phyloP scores from a whole-genome alignment of 352 stramenopile species.

The Pythium aristosporum region DNA sequence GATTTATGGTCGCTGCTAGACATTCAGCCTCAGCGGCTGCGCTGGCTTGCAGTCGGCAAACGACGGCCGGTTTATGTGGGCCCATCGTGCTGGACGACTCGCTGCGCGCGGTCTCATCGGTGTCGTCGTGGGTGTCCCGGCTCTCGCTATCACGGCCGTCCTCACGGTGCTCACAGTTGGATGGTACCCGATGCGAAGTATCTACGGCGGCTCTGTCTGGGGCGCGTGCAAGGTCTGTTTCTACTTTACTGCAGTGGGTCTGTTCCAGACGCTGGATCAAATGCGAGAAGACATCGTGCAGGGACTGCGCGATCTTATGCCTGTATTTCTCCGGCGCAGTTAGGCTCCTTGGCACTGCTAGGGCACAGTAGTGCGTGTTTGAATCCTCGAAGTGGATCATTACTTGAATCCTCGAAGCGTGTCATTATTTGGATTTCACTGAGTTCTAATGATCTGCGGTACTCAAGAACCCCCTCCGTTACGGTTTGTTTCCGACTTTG shows the following conservation, averaged over 20 bases:
- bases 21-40: not conserved
- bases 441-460: no score
- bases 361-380: no score
- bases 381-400: no score
- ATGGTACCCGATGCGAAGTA: slow-evolving; percentile 2
- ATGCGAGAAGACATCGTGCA: not conserved
- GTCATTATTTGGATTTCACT: no score
- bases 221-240: not conserved
- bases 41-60: not conserved
- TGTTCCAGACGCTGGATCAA: not conserved
- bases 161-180: slow-evolving; percentile 2
- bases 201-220: not conserved
- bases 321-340: not conserved
- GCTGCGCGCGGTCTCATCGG: not conserved
- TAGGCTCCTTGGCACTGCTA: no score
- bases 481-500: no score
- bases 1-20: not conserved
- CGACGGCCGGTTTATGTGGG: not conserved
- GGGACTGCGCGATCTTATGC: not conserved
- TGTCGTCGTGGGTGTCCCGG: not conserved
- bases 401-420: no score
- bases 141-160: not conserved
- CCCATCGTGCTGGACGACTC: not conserved
- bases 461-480: no score
- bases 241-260: not conserved